A percentile compares a stretch with the other conserved stretches of the same genome.
Conservation (phyloP, 2,329 filamentous ascomycete species). For the Fusarium sp. region DNA sequence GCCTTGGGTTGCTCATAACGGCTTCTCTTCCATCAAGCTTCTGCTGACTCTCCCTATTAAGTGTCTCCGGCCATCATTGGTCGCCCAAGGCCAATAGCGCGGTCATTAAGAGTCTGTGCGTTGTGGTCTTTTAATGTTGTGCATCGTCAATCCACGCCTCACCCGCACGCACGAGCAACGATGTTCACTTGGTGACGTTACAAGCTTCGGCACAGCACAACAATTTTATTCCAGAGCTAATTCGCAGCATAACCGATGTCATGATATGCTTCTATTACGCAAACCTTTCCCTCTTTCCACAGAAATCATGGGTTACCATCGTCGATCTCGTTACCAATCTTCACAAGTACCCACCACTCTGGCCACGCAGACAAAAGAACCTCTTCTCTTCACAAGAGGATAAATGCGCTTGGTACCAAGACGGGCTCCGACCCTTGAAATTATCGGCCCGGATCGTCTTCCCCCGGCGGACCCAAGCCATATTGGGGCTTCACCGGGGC, state of each 20-base stretch:
- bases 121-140: slow-evolving; percentile 36
- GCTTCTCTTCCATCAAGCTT: slow-evolving; percentile 37
- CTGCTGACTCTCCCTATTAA: slow-evolving; percentile 26
- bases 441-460: slow-evolving; percentile 50
- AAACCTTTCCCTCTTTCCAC: neutral
- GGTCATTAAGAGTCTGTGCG: slow-evolving; percentile 39
- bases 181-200: slow-evolving; percentile 15
- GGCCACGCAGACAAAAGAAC: slow-evolving; percentile 38
- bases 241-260: neutral
- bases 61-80: slow-evolving; percentile 4
- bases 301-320: slow-evolving; percentile 11
- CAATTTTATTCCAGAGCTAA: slow-evolving; percentile 7
- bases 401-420: slow-evolving; percentile 43
- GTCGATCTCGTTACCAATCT: slow-evolving; percentile 27
- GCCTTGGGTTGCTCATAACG: slow-evolving; percentile 16
- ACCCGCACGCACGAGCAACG: slow-evolving; percentile 39
- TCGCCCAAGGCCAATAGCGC: slow-evolving; percentile 24
- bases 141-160: slow-evolving; percentile 41
- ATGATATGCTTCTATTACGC: neutral
- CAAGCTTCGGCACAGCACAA: neutral
- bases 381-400: slow-evolving; percentile 29
- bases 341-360: slow-evolving; percentile 29
- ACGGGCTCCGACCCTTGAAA: slow-evolving; percentile 44
- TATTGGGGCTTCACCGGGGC: slow-evolving; percentile 33
- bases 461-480: slow-evolving; percentile 43